Percentiles rank a stretch among this genome's conserved stretches.
Conservation (phyloP, 208 protist species). For the Leishmania arabica region DNA sequence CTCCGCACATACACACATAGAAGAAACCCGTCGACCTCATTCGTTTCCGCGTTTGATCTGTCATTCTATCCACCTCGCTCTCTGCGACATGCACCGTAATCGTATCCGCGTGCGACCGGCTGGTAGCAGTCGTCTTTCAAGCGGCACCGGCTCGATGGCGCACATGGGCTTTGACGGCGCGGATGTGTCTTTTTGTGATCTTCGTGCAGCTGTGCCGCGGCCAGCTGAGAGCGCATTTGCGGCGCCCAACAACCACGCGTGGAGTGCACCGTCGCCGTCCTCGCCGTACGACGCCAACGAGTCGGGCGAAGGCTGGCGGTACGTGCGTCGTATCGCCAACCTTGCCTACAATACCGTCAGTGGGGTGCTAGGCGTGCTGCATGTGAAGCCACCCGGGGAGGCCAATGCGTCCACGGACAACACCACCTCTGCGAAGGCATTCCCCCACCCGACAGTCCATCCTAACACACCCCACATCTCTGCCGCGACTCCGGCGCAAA, state of each 20-base stretch:
- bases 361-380: constrained; percentile 19
- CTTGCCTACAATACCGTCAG: constrained; percentile 26
- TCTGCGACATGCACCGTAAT: constrained; percentile 24
- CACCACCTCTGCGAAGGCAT: neutral
- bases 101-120: constrained; percentile 34
- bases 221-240: neutral
- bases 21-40: neutral
- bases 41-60: neutral
- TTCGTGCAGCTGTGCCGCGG: neutral
- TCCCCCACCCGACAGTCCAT: constrained; percentile 9
- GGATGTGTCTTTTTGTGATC: neutral
- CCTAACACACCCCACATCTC: constrained; percentile 20
- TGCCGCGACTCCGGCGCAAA: neutral
- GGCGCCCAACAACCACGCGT: neutral
- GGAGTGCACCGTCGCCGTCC: neutral
- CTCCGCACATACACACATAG: neutral
- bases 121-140: neutral
- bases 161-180: neutral
- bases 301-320: constrained; percentile 5
- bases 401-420: neutral
- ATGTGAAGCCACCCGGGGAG: neutral
- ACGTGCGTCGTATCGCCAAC: constrained; percentile 16
- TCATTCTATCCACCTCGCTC: neutral
- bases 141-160: neutral
- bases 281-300: neutral